phyloP scores from a whole-genome alignment of 2,329 filamentous ascomycete species.

The Alternaria metachromatica region DNA sequence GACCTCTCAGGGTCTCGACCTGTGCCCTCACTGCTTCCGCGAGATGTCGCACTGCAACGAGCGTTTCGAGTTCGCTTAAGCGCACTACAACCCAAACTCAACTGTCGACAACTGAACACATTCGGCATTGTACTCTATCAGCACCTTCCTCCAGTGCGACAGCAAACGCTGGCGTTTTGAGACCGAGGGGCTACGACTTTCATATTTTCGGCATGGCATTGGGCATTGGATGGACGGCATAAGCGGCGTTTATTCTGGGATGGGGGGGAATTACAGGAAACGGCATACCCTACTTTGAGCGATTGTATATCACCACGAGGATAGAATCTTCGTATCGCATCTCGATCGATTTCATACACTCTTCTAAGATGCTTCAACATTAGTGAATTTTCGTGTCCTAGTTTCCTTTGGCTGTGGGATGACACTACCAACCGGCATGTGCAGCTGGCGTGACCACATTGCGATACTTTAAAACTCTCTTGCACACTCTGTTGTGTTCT shows the following conservation, averaged over 20 bases:
- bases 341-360: background rate
- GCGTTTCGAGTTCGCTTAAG: constrained; percentile 31
- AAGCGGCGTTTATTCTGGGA: constrained; percentile 3
- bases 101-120: background rate
- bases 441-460: background rate
- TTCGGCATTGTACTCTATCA: background rate
- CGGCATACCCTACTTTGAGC: constrained; percentile 12
- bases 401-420: background rate
- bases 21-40: constrained; percentile 37
- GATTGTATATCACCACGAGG: background rate
- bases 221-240: background rate
- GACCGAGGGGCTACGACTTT: background rate
- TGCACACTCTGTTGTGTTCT: background rate
- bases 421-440: accelerated
- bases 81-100: background rate
- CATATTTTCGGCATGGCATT: constrained; percentile 1
- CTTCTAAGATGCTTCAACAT: background rate
- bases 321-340: background rate
- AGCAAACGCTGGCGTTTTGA: background rate
- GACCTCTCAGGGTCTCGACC: constrained; percentile 30
- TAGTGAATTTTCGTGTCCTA: background rate
- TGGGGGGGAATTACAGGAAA: background rate
- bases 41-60: constrained; percentile 37
- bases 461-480: accelerated
- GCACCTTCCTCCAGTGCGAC: background rate